Evolutionary conservation across 192 early-diverging fungal genomes (phyloP), one percentile per base, ranked within the genome.

Genomic region (Phycomyces blakesleeanus): DNA sequence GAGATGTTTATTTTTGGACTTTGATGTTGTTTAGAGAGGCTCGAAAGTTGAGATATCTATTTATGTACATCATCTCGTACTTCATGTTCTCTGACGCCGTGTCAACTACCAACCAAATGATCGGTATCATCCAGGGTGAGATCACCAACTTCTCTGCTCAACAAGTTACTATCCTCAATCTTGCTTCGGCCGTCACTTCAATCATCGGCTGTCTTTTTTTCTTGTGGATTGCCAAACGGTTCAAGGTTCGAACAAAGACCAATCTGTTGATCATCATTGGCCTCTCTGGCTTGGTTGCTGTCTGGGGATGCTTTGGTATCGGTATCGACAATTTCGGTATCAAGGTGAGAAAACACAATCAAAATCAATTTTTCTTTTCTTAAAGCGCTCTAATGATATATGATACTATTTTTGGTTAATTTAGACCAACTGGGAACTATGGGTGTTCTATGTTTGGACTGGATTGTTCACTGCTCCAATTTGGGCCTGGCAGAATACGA

Each of bases 31-130:
- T 34, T 22, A n/a, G 51, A 12, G 59, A 78, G 53, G 81, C 80
- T 12, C 68, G 73, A 27, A 64, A 79, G 52, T 74, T 90, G 16
- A 53, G 73, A 22, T 72, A 83, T 22, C 72, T 81, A 1, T 87
- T 88, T 67, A 70, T 78, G 55, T 89, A 88, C 67, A 72, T 92
- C 9, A 50, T 88, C 9, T 76, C 86, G 5, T 92, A 85, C 81
- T 90, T 89, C 63, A 75, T 90, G 57, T 80, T 85, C 61, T 80
- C 86, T 6, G 90, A 92, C 54, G 85, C 77, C 4, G 79, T 82
- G 39, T 84, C 67, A 37, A 86, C 87, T 12, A 78, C 86, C 16
- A 75, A 73, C 52, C 54, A 55, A 68, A 56, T 81, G 79, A 14
- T 73, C 82, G 51, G 81, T 81, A 39, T 77, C 81, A 11, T 77